These are phyloP conservation scores for Aspergillus sp. DNA, from an alignment of 2,329 filamentous ascomycete species.

Conservation along the genomic window DNA sequence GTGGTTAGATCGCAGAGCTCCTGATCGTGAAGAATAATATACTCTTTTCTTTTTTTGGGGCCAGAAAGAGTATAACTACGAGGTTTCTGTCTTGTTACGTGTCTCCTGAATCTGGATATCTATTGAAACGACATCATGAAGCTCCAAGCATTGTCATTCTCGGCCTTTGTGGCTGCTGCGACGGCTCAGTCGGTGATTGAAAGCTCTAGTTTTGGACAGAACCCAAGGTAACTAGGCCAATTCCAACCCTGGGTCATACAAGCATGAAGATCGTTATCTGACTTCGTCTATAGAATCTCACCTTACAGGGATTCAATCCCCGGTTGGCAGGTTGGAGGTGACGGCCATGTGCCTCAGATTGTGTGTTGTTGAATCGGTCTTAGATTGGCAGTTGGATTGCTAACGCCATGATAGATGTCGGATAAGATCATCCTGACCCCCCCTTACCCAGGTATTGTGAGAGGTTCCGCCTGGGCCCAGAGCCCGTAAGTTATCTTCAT, in stretches of 20 bases:
- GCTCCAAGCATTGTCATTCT: slow-evolving; percentile 30
- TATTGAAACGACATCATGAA: slow-evolving; percentile 29
- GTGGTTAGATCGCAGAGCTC: slow-evolving; percentile 19
- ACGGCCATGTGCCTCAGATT: slow-evolving; percentile 51
- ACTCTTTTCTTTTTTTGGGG: neutral
- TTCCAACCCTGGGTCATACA: slow-evolving; percentile 10
- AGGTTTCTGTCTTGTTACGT: neutral
- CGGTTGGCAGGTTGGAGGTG: slow-evolving; percentile 50
- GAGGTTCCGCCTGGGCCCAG: slow-evolving; percentile 76
- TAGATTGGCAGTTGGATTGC: neutral
- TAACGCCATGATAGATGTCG: slow-evolving; percentile 51
- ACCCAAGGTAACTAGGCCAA: slow-evolving; percentile 45
- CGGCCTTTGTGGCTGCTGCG: slow-evolving; percentile 44
- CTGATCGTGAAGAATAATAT: slow-evolving; percentile 10
- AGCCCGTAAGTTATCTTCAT: slow-evolving; percentile 33
- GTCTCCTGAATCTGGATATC: neutral
- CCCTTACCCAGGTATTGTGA: slow-evolving; percentile 74
- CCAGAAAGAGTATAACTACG: neutral
- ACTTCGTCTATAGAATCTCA: slow-evolving; percentile 51
- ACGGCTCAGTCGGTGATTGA: slow-evolving; percentile 63
- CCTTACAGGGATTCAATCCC: slow-evolving; percentile 45
- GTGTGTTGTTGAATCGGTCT: slow-evolving; percentile 19
- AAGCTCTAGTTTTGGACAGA: slow-evolving; percentile 71
- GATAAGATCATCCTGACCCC: slow-evolving; percentile 91
- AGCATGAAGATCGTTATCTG: neutral